phyloP scores from a whole-genome alignment of 2,329 filamentous ascomycete species.

The Paraphoma chrysanthemicola region DNA sequence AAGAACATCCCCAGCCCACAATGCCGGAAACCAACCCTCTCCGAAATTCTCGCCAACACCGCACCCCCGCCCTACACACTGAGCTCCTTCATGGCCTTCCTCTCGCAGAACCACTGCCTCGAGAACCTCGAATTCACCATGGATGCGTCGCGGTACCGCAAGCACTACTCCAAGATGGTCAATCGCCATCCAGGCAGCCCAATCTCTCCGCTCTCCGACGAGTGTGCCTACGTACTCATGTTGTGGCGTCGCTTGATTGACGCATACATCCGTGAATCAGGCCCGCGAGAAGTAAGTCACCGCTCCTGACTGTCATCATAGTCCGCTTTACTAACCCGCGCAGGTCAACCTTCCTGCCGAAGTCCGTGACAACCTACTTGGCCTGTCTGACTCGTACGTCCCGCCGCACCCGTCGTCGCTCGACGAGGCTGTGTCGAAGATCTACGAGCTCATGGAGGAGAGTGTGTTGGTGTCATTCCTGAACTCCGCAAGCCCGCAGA shows the following conservation, averaged over 20 bases:
- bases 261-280: slow-evolving; percentile 73
- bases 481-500: slow-evolving; percentile 66
- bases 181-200: slow-evolving; percentile 57
- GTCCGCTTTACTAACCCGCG: slow-evolving; percentile 23
- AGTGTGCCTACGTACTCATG: slow-evolving; percentile 74
- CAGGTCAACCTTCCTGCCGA: slow-evolving; percentile 78
- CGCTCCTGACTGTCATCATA: neutral
- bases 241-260: slow-evolving; percentile 89
- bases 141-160: slow-evolving; percentile 85
- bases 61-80: slow-evolving; percentile 90
- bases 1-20: slow-evolving; percentile 54
- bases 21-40: slow-evolving; percentile 73
- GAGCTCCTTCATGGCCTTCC: slow-evolving; percentile 91
- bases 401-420: slow-evolving; percentile 79
- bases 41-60: slow-evolving; percentile 86
- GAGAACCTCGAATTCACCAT: slow-evolving; percentile 97
- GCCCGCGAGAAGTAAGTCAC: slow-evolving; percentile 43
- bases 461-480: slow-evolving; percentile 92
- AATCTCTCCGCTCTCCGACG: slow-evolving; percentile 61
- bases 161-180: slow-evolving; percentile 67
- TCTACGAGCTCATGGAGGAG: slow-evolving; percentile 97
- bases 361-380: slow-evolving; percentile 81
- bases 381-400: slow-evolving; percentile 63
- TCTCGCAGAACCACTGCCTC: slow-evolving; percentile 95
- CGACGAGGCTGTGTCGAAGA: slow-evolving; percentile 82